Percentiles rank a stretch among this genome's conserved stretches.
Evolutionary conservation across 2,329 filamentous ascomycete species (phyloP).

Genomic region (Falciphora oryzae): DNA sequence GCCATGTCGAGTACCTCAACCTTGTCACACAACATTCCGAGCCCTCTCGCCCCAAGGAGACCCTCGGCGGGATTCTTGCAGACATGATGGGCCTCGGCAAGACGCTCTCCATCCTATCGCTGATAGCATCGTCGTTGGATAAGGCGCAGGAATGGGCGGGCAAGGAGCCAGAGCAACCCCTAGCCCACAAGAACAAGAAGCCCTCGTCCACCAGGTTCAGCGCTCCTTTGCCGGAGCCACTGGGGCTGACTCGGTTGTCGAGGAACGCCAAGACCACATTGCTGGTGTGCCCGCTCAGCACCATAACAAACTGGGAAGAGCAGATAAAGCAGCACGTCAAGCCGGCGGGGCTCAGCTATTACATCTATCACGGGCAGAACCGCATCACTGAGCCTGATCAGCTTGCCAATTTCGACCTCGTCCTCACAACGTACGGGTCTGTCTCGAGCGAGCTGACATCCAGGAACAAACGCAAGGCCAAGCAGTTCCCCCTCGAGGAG

Average conservation of each 20-base stretch:
- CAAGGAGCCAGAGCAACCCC: conserved; percentile 44
- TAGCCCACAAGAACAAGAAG: conserved; percentile 32
- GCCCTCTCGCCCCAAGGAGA: conserved; percentile 55
- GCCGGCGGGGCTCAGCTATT: conserved; percentile 58
- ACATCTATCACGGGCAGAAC: conserved; percentile 80
- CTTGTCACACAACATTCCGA: conserved; percentile 73
- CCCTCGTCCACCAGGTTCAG: conserved; percentile 28
- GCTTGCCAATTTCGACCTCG: conserved; percentile 70
- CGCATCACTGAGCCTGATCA: conserved; percentile 63
- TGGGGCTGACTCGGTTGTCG: conserved; percentile 46
- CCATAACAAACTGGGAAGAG: conserved; percentile 89
- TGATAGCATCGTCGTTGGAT: conserved; percentile 61
- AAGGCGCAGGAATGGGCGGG: conserved; percentile 58
- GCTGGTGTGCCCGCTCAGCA: conserved; percentile 83
- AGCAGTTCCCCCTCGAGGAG: conserved; percentile 61
- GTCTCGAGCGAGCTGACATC: conserved; percentile 71
- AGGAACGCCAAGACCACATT: conserved; percentile 75
- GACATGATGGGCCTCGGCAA: conserved; percentile 91
- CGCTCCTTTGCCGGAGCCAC: conserved; percentile 33
- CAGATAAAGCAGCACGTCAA: conserved; percentile 81
- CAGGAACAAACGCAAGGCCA: conserved; percentile 55
- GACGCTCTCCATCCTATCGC: conserved; percentile 76
- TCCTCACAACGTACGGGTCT: conserved; percentile 91
- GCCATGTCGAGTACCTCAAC: conserved; percentile 66
- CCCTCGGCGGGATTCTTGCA: conserved; percentile 68